A percentile compares a stretch with the other conserved stretches of the same genome.
Evolutionary conservation across 2,329 filamentous ascomycete species (phyloP).

Genomic region (Aspergillus felis): DNA sequence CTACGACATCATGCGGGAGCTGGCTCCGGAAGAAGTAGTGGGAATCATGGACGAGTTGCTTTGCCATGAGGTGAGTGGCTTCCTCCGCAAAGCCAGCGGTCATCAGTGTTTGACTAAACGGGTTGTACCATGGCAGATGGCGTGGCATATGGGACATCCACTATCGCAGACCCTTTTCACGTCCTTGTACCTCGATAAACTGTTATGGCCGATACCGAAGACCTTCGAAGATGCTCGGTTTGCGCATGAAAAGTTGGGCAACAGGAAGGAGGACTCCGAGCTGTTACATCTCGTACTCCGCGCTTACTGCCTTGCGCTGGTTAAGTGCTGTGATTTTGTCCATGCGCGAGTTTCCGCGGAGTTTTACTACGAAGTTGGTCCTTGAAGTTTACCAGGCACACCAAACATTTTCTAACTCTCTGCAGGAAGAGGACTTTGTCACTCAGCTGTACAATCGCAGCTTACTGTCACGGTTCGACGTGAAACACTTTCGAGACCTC

Average conservation of each 20-base stretch:
- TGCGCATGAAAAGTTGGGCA: constrained; percentile 25
- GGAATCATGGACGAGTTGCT: constrained; percentile 93
- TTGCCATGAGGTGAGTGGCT: constrained; percentile 68
- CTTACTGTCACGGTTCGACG: constrained; percentile 63
- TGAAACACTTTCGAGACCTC: constrained; percentile 52
- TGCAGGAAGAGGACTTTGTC: constrained; percentile 90
- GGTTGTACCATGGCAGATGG: constrained; percentile 58
- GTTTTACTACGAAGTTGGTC: constrained; percentile 78
- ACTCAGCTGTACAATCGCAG: constrained; percentile 83
- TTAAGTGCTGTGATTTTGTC: constrained; percentile 79
- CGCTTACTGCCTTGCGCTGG: constrained; percentile 78
- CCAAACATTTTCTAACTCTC: constrained; percentile 11
- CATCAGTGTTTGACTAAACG: constrained; percentile 7
- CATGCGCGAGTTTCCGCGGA: constrained; percentile 74
- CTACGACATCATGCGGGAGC: constrained; percentile 66
- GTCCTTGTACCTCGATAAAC: constrained; percentile 80
- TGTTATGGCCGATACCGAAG: constrained; percentile 67
- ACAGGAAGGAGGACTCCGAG: constrained; percentile 30
- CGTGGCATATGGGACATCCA: constrained; percentile 95
- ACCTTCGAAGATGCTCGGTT: constrained; percentile 65
- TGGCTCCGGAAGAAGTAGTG: constrained; percentile 75
- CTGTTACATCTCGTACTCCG: constrained; percentile 64
- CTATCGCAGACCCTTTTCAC: constrained; percentile 93
- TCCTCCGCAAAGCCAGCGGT: too few relatives aligned
- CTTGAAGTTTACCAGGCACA: background rate